Conservation (phyloP, 352 stramenopile genomes). For the Plasmopara viticola region DNA sequence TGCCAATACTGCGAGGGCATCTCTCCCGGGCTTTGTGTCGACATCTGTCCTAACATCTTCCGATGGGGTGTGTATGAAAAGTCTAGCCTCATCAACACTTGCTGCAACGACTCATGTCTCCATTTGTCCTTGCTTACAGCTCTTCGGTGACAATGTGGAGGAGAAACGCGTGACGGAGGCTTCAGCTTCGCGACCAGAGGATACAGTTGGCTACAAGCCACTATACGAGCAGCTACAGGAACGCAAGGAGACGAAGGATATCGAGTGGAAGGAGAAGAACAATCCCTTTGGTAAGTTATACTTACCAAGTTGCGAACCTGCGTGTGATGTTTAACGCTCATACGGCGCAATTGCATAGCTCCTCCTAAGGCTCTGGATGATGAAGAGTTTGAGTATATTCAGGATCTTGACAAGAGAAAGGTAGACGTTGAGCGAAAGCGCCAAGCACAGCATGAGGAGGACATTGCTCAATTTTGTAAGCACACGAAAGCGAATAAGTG, state of each 20-base stretch:
- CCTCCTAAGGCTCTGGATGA: conserved; percentile 82
- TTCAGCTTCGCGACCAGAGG: conserved; percentile 33
- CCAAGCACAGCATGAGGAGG: conserved; percentile 64
- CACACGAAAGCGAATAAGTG: background rate
- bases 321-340: no score
- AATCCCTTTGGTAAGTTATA: conserved; percentile 68
- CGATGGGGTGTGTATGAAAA: conserved; percentile 48
- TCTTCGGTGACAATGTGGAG: conserved; percentile 84
- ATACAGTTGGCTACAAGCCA: conserved; percentile 52
- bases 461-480: conserved; percentile 68
- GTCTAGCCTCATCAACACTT: background rate
- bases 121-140: conserved; percentile 28
- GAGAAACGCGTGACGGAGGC: conserved; percentile 72
- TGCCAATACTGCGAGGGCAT: conserved; percentile 21
- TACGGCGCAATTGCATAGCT: conserved; percentile 23
- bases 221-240: conserved; percentile 81
- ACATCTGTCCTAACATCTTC: conserved; percentile 79
- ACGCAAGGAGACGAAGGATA: conserved; percentile 68
- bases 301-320: background rate
- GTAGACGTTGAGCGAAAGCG: conserved; percentile 39
- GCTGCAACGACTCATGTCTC: background rate
- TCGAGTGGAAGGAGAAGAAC: conserved; percentile 87
- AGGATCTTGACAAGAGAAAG: conserved; percentile 55
- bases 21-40: conserved; percentile 72
- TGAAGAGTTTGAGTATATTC: conserved; percentile 80